A percentile compares a stretch with the other conserved stretches of the same genome.
phyloP scores from a whole-genome alignment of 2,329 filamentous ascomycete genomes.

The Fusarium sp. region DNA sequence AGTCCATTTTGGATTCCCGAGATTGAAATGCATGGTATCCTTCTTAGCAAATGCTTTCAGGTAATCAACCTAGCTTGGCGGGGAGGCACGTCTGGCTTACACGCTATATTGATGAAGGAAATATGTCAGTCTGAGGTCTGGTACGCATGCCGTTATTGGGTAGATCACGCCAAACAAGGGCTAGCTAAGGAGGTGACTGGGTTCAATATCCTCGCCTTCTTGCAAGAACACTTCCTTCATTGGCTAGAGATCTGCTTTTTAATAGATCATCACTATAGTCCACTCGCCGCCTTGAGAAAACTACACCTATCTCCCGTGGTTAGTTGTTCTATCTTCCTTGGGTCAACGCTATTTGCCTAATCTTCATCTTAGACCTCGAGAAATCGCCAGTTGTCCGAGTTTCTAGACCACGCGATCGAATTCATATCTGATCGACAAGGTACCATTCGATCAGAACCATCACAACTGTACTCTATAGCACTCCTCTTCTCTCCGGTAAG shows the following conservation, averaged over 20 bases:
- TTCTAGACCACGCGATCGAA: neutral
- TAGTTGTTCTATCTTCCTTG: neutral
- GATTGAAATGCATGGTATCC: neutral
- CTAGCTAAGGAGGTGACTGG: neutral
- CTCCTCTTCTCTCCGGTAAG: neutral
- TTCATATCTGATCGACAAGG: neutral
- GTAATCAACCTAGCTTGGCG: conserved; percentile 47
- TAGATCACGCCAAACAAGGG: neutral
- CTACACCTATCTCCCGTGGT: too few species aligned
- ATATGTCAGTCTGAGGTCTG: too few species aligned
- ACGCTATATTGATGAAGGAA: too few species aligned
- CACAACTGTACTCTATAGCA: neutral
- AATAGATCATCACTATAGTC: too few species aligned
- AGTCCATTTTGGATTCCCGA: conserved; percentile 41
- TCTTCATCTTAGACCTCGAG: too few species aligned
- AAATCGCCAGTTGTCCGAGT: neutral
- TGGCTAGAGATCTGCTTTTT: too few species aligned
- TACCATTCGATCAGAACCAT: neutral
- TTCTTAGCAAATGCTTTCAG: conserved; percentile 6
- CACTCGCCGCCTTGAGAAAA: too few species aligned
- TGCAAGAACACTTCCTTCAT: too few species aligned
- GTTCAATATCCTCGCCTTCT: too few species aligned
- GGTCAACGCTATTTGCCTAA: too few species aligned
- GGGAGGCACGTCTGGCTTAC: too few species aligned
- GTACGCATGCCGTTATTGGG: too few species aligned